These are phyloP conservation scores for Fusarium sacchari DNA, from an alignment of 2,329 filamentous ascomycete genomes.

Conservation along the genomic window DNA sequence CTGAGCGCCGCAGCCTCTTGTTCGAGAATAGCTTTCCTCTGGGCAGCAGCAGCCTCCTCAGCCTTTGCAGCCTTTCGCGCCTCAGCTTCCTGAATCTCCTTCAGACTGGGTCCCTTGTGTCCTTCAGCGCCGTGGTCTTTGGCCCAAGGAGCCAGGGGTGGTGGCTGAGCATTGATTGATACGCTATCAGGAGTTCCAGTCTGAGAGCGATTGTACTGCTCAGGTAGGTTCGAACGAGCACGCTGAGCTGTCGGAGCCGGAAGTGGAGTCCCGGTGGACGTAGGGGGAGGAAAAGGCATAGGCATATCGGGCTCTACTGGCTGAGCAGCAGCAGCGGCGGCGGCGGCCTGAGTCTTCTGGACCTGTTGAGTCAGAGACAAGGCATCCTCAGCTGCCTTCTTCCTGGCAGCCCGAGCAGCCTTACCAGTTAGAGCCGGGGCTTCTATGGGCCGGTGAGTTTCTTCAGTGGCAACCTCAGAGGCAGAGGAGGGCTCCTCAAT, in stretches of 20 bases:
- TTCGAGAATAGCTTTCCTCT: slow-evolving; percentile 81
- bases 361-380: slow-evolving; percentile 86
- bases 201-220: slow-evolving; percentile 75
- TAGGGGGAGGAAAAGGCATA: slow-evolving; percentile 74
- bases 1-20: slow-evolving; percentile 74
- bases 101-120: slow-evolving; percentile 88
- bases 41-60: slow-evolving; percentile 81
- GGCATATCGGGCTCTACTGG: slow-evolving; percentile 71
- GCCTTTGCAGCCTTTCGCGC: slow-evolving; percentile 91
- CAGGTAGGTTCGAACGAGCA: slow-evolving; percentile 83
- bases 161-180: slow-evolving; percentile 57
- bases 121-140: slow-evolving; percentile 78
- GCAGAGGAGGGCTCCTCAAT: slow-evolving; percentile 26
- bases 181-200: slow-evolving; percentile 77
- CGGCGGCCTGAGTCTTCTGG: slow-evolving; percentile 73
- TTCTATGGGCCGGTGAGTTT: slow-evolving; percentile 24
- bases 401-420: slow-evolving; percentile 45
- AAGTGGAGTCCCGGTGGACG: slow-evolving; percentile 79
- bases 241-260: slow-evolving; percentile 91
- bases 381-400: slow-evolving; percentile 48
- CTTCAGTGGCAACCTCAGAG: slow-evolving; percentile 14
- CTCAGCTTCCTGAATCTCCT: slow-evolving; percentile 96
- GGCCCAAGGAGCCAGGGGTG: slow-evolving; percentile 93
- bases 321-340: slow-evolving; percentile 51
- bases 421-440: slow-evolving; percentile 35